Evolutionary conservation across 768 basidiomycete genomes (phyloP), one percentile per base, ranked within the genome.

Genomic region (Panaeolus papilionaceus): DNA sequence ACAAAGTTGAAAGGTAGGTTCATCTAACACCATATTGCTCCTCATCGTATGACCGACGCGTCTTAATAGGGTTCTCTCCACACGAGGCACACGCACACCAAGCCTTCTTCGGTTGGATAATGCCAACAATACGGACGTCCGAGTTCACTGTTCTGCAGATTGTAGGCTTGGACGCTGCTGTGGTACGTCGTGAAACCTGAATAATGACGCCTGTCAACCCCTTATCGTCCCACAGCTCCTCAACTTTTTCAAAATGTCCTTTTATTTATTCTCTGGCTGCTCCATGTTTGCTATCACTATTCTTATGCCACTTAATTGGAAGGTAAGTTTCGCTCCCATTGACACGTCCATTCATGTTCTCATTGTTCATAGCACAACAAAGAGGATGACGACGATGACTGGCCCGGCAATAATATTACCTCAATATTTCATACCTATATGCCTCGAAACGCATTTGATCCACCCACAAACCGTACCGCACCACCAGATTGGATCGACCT

Each of bases 251-350:
- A 96, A 97, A 77, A 98, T 92, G 85, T 90, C 92, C 0, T 99
- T 98, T 79, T 89, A 92, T 74, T 83, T 98, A 33, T 99, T 99
- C 79, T 90, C 92, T 0, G 80, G 92, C 16, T 94, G 93, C 77
- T 94, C 95, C 0, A 74, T 94, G 61, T 91, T 95, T 67, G 95
- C 96, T 0, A 79, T 90, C 8, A 77, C 87, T 5, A 89, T 96
- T n/a, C 85, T 99, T 12, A 97, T 99, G 89, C 98, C 98, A 2
- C 84, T 98, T 61, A 99, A 99, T 73, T 91, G 92, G 83, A 93
- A 90, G 82, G 96, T 96, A 70, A 74, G 89, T 78, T 44, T 65
- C 9, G 6, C 1, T 47, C 38, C 38, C 58, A 33, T 18, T 14
- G 18, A 12, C 64, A 68, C 28, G 18, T 63, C 71, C 61, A 73